Conservation (phyloP, 2,329 filamentous ascomycete species). For the Phialophora expanda region DNA sequence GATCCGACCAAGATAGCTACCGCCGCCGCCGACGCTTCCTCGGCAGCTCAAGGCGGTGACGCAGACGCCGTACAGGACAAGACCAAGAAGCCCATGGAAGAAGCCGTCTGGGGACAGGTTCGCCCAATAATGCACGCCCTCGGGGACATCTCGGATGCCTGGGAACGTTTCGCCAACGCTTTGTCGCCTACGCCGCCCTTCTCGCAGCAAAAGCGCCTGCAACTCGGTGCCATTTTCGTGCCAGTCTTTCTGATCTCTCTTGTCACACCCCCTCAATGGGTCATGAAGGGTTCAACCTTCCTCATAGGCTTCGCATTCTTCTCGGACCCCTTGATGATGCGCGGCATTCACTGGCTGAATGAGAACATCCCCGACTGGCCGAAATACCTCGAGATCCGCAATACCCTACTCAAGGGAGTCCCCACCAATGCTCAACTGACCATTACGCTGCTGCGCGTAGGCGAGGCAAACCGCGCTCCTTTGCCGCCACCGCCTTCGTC, state of each 20-base stretch:
- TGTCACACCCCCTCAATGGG: slow-evolving; percentile 63
- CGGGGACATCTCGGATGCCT: slow-evolving; percentile 64
- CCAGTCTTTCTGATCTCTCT: slow-evolving; percentile 61
- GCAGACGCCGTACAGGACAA: slow-evolving; percentile 67
- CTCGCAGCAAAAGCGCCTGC: slow-evolving; percentile 59
- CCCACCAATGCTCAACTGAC: slow-evolving; percentile 86
- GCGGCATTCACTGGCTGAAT: slow-evolving; percentile 59
- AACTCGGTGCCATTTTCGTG: slow-evolving; percentile 59
- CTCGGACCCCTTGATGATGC: slow-evolving; percentile 73
- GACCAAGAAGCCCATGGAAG: slow-evolving; percentile 77
- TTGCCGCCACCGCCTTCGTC: slow-evolving; percentile 66
- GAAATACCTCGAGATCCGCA: slow-evolving; percentile 73
- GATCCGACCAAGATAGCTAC: slow-evolving; percentile 65
- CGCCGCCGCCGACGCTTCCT: slow-evolving; percentile 60
- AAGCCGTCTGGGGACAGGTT: slow-evolving; percentile 77
- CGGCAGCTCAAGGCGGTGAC: slow-evolving; percentile 58
- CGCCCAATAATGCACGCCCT: slow-evolving; percentile 72
- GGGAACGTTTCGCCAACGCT: slow-evolving; percentile 66
- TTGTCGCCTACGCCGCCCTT: slow-evolving; percentile 70
- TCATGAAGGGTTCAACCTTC: slow-evolving; percentile 70
- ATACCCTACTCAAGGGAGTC: slow-evolving; percentile 76
- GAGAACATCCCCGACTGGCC: slow-evolving; percentile 71
- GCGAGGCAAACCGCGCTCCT: slow-evolving; percentile 79
- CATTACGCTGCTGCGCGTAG: slow-evolving; percentile 78
- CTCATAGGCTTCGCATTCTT: slow-evolving; percentile 77